A percentile compares a stretch with the other conserved stretches of the same genome.
Conservation (phyloP, 2,329 filamentous ascomycete genomes). For the Penicillium oxalicum region DNA sequence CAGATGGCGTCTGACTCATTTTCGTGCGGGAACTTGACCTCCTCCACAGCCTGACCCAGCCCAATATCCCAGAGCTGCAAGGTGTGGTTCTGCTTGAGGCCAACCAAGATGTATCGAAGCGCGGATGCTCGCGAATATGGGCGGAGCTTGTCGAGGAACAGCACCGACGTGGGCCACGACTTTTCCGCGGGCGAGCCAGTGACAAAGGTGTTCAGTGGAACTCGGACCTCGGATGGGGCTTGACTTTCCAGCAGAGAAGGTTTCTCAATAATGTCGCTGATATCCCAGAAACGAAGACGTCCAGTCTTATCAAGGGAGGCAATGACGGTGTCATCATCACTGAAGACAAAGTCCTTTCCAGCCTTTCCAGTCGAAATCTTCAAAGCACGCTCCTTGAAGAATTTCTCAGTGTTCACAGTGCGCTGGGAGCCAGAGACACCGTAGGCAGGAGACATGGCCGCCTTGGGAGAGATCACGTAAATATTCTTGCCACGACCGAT, state of each 20-base stretch:
- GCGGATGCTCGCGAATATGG: conserved; percentile 87
- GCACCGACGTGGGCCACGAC: conserved; percentile 91
- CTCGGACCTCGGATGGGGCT: conserved; percentile 66
- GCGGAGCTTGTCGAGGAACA: conserved; percentile 92
- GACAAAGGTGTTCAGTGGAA: conserved; percentile 77
- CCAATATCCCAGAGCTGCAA: conserved; percentile 97
- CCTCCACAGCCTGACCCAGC: conserved; percentile 89
- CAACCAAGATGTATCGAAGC: conserved; percentile 89
- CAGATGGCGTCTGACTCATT: conserved; percentile 97
- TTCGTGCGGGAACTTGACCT: conserved; percentile 91
- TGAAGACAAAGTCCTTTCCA: conserved; percentile 96
- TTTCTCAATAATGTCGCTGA: conserved; percentile 64
- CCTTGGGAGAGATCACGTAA: conserved; percentile 67
- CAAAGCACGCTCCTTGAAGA: conserved; percentile 77
- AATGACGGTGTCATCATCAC: conserved; percentile 89
- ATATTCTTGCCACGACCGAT: conserved; percentile 95
- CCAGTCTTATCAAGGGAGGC: conserved; percentile 96
- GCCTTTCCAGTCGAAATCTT: conserved; percentile 97
- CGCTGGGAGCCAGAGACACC: conserved; percentile 47
- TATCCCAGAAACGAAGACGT: conserved; percentile 96
- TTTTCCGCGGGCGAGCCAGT: conserved; percentile 86
- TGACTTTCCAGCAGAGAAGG: conserved; percentile 40
- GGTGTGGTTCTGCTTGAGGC: conserved; percentile 98
- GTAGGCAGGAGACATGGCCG: conserved; percentile 48
- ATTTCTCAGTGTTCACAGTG: conserved; percentile 76